phyloP scores from a whole-genome alignment of 768 basidiomycete species.

The Lentinula boryana region DNA sequence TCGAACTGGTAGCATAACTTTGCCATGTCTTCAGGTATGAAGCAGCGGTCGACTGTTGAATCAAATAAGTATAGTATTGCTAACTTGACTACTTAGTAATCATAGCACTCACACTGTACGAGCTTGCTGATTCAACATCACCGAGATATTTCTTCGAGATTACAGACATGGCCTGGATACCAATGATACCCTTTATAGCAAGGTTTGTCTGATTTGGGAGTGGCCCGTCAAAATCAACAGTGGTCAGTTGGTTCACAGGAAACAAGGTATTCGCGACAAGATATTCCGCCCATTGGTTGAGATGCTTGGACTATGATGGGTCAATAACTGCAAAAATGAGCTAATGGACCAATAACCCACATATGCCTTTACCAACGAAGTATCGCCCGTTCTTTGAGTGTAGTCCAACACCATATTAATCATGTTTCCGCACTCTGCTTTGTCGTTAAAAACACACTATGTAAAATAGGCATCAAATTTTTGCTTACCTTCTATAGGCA shows the following conservation, averaged over 20 bases:
- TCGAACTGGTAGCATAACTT: neutral
- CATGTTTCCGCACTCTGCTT: constrained; percentile 51
- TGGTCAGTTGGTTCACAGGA: constrained; percentile 32
- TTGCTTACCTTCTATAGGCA: constrained; percentile 19
- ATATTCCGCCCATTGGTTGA: constrained; percentile 48
- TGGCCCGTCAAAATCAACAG: constrained; percentile 22
- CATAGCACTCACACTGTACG: constrained; percentile 18
- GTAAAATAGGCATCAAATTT: neutral
- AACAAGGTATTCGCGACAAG: constrained; percentile 31
- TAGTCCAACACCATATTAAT: constrained; percentile 47
- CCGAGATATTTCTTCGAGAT: constrained; percentile 31
- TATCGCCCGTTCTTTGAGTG: constrained; percentile 22
- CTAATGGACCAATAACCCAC: constrained; percentile 18
- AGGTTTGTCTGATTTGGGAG: constrained; percentile 45
- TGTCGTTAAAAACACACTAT: neutral
- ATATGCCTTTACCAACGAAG: constrained; percentile 29
- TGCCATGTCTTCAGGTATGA: constrained; percentile 23
- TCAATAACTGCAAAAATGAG: neutral
- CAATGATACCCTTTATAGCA: constrained; percentile 55
- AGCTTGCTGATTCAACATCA: constrained; percentile 15
- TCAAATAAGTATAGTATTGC: neutral
- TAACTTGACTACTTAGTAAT: neutral
- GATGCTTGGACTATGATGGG: constrained; percentile 12
- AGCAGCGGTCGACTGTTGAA: constrained; percentile 27
- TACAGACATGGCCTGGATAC: constrained; percentile 47